phyloP scores from a whole-genome alignment of 345 rosid genomes.

The Tarenaya hassleriana region DNA sequence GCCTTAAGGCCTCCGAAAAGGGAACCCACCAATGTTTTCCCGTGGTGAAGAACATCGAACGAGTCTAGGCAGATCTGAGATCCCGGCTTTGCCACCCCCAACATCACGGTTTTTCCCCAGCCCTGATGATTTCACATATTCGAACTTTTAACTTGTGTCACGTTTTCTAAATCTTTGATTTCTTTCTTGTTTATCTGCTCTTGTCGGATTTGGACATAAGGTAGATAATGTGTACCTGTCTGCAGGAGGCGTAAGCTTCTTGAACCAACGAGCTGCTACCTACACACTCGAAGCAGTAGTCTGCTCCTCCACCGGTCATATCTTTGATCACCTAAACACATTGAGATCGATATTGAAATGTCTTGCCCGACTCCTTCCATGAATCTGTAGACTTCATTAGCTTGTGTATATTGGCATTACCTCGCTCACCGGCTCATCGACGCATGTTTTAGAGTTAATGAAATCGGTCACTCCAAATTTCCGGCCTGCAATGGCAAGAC shows the following conservation, averaged over 20 bases:
- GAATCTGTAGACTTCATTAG: background rate
- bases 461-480: slow-evolving; percentile 76
- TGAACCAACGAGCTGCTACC: slow-evolving; percentile 50
- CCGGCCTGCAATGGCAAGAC: slow-evolving; percentile 34
- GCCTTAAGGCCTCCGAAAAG: slow-evolving; percentile 83
- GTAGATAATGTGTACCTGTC: slow-evolving; percentile 44
- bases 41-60: slow-evolving; percentile 47
- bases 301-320: slow-evolving; percentile 78
- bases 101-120: slow-evolving; percentile 78
- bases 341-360: background rate
- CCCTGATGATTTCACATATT: too few species aligned
- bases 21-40: slow-evolving; percentile 53
- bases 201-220: background rate
- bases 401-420: slow-evolving; percentile 24
- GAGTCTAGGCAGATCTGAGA: slow-evolving; percentile 43
- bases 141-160: too few species aligned
- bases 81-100: slow-evolving; percentile 76
- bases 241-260: slow-evolving; percentile 63
- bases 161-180: background rate
- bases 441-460: slow-evolving; percentile 42
- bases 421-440: slow-evolving; percentile 53
- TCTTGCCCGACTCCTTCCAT: background rate
- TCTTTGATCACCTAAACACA: slow-evolving; percentile 42
- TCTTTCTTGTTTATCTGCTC: background rate
- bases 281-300: slow-evolving; percentile 76